Evolutionary conservation across 345 rosid species (phyloP).

Genomic region (Stellera chamaejasme): DNA sequence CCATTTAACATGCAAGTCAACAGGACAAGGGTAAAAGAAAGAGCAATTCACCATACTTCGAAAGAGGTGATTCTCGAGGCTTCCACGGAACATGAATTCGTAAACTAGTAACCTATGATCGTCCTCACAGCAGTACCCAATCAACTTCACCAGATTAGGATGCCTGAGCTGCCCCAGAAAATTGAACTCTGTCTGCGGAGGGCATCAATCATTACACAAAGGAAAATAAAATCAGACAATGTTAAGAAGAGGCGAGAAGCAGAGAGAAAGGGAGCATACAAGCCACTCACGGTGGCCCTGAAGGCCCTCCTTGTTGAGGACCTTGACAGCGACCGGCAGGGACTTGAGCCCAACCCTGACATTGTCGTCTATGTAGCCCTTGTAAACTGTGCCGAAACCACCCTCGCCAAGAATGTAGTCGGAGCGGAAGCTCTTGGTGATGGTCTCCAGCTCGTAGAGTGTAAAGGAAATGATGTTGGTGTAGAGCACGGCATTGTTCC

Average conservation of each 20-base stretch:
- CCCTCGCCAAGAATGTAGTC: slow-evolving; percentile 90
- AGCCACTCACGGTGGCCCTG: slow-evolving; percentile 98
- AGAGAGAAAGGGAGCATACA: slow-evolving; percentile 20
- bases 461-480: slow-evolving; percentile 72
- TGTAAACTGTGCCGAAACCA: slow-evolving; percentile 84
- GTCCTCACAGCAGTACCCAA: slow-evolving; percentile 82
- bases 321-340: slow-evolving; percentile 91
- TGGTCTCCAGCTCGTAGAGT: slow-evolving; percentile 77
- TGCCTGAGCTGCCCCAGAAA: slow-evolving; percentile 83
- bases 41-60: slow-evolving; percentile 41
- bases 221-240: not conserved
- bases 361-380: slow-evolving; percentile 88
- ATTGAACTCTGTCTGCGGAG: slow-evolving; percentile 24
- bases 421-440: slow-evolving; percentile 86
- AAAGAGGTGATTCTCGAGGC: slow-evolving; percentile 86
- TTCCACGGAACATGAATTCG: slow-evolving; percentile 86
- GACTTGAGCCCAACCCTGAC: slow-evolving; percentile 84
- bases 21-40: not conserved
- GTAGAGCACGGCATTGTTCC: slow-evolving; percentile 53
- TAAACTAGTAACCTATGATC: slow-evolving; percentile 82
- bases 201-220: not conserved
- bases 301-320: slow-evolving; percentile 84
- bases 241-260: not conserved
- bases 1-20: too few relatives aligned
- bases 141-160: slow-evolving; percentile 86